Percentiles rank a stretch among this genome's conserved stretches.
phyloP scores from a whole-genome alignment of 2,329 filamentous ascomycete species.

The Hypoxylon sp. region DNA sequence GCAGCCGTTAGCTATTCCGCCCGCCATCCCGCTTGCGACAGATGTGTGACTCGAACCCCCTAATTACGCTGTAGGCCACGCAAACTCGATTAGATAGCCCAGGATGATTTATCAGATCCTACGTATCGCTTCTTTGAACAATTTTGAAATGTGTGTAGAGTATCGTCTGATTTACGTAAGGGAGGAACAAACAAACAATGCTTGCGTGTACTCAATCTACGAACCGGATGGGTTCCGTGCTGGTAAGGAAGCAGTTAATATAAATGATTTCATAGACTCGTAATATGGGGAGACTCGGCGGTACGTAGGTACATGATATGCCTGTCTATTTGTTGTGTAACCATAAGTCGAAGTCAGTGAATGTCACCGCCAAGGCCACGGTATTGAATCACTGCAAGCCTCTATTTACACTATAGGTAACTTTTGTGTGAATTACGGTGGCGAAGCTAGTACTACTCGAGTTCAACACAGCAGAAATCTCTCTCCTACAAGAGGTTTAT shows the following conservation, averaged over 20 bases:
- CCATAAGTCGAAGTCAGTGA: neutral
- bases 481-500: neutral
- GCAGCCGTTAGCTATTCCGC: neutral
- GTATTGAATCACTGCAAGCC: neutral
- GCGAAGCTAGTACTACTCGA: neutral
- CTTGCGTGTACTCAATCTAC: neutral
- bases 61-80: neutral
- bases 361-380: neutral
- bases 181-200: neutral
- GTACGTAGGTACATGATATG: neutral
- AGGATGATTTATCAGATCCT: constrained; percentile 16
- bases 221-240: neutral
- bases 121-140: neutral
- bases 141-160: neutral
- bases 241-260: neutral
- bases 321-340: neutral
- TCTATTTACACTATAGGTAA: neutral
- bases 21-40: neutral
- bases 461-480: neutral
- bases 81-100: neutral
- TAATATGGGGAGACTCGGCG: neutral
- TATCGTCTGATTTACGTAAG: neutral
- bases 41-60: neutral
- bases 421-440: neutral
- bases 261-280: neutral